A percentile compares a stretch with the other conserved stretches of the same genome.
These are phyloP conservation scores for Trametes sp. DNA, from an alignment of 1,284 basidiomycete genomes.

Conservation along the genomic window DNA sequence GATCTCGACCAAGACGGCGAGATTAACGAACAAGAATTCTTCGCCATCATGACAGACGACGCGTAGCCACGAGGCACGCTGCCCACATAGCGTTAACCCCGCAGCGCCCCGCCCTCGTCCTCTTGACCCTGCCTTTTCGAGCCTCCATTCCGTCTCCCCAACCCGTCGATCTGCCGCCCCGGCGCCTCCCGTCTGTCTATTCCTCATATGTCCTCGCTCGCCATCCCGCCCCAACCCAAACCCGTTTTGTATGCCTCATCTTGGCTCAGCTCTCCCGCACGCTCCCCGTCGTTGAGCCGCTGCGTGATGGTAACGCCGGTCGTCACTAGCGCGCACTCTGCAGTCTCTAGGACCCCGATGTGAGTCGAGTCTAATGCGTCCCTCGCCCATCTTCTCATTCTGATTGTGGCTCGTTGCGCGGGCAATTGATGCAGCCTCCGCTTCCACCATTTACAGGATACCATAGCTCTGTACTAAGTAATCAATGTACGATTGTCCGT, in stretches of 20 bases:
- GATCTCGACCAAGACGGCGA: slow-evolving; percentile 98
- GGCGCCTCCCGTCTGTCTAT: slow-evolving; percentile 14
- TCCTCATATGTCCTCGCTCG: slow-evolving; percentile 9
- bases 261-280: neutral
- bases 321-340: slow-evolving; percentile 6
- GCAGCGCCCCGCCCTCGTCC: neutral
- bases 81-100: slow-evolving; percentile 11
- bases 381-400: no score
- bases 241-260: neutral
- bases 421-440: neutral
- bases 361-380: slow-evolving; percentile 15
- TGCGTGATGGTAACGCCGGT: slow-evolving; percentile 1
- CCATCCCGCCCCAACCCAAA: neutral
- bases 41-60: slow-evolving; percentile 97
- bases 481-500: slow-evolving; percentile 19
- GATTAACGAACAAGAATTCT: slow-evolving; percentile 94
- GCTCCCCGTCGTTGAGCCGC: neutral
- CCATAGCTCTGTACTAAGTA: slow-evolving; percentile 17
- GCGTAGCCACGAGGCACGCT: slow-evolving; percentile 47
- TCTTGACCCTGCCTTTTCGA: slow-evolving; percentile 2
- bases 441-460: slow-evolving; percentile 13
- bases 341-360: slow-evolving; percentile 3
- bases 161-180: neutral
- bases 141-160: slow-evolving; percentile 15
- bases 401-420: slow-evolving; percentile 6